Conservation (phyloP, 139 green algal genomes). For the Tetradesmus lagerheimii region DNA sequence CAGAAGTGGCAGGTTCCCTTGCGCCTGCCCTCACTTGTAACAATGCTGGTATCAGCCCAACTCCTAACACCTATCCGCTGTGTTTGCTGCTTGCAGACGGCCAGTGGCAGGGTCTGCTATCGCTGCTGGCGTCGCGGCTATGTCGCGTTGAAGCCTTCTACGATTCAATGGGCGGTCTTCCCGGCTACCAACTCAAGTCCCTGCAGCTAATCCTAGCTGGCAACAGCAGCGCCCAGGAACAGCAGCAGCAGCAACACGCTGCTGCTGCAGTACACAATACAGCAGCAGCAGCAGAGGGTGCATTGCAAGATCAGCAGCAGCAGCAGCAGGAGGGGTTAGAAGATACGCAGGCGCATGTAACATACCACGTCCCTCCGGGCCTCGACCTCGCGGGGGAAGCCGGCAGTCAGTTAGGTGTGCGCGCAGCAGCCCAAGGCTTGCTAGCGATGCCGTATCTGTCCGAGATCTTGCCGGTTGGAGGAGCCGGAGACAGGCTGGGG, state of each 20-base stretch:
- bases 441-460: slow-evolving; percentile 86
- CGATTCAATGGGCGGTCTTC: slow-evolving; percentile 93
- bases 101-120: slow-evolving; percentile 19
- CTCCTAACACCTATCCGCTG: too few relatives aligned
- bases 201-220: slow-evolving; percentile 80
- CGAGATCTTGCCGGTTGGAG: slow-evolving; percentile 97
- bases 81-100: neutral
- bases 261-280: neutral
- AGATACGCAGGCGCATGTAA: slow-evolving; percentile 26
- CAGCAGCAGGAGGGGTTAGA: slow-evolving; percentile 12
- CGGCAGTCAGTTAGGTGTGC: slow-evolving; percentile 49
- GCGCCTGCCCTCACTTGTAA: too few relatives aligned
- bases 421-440: slow-evolving; percentile 67
- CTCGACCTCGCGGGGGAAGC: slow-evolving; percentile 75
- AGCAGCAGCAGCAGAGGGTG: neutral
- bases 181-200: slow-evolving; percentile 93
- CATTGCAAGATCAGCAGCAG: neutral
- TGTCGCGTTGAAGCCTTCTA: slow-evolving; percentile 90
- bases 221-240: slow-evolving; percentile 3
- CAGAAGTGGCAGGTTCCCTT: too few relatives aligned
- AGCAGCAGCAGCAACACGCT: slow-evolving; percentile 27
- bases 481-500: slow-evolving; percentile 90
- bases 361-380: slow-evolving; percentile 75
- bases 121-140: slow-evolving; percentile 62
- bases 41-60: too few relatives aligned